Percentiles rank a stretch among this genome's conserved stretches.
phyloP scores from a whole-genome alignment of 140 eudicot genomes.

The Stevia rebaudiana region DNA sequence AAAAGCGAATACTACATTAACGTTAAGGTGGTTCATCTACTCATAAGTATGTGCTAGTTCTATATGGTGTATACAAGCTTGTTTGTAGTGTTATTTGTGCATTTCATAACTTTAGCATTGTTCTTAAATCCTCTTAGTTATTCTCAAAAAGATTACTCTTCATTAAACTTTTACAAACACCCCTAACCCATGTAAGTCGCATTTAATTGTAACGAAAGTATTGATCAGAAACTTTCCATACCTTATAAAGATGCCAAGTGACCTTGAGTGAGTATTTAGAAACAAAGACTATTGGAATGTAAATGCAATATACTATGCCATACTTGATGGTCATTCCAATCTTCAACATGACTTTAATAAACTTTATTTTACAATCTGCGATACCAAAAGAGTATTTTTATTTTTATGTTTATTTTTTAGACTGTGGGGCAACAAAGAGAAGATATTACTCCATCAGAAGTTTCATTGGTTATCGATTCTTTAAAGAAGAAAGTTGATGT shows the following conservation, averaged over 20 bases:
- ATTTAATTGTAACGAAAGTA: not conserved
- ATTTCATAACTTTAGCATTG: not conserved
- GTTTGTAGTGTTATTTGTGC: not conserved
- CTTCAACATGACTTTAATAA: not conserved
- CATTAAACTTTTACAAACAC: not conserved
- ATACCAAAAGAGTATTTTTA: constrained; percentile 19
- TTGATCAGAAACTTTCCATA: not conserved
- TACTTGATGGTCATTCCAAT: not conserved
- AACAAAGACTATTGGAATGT: not conserved
- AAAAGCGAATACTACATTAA: too few relatives aligned
- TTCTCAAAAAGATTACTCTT: not conserved
- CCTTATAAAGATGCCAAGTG: not conserved
- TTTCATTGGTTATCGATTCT: constrained; percentile 55
- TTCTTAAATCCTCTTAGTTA: not conserved
- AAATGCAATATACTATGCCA: not conserved
- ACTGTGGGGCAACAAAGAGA: constrained; percentile 30
- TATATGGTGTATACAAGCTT: not conserved
- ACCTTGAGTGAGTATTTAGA: not conserved
- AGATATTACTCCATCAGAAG: constrained; percentile 33
- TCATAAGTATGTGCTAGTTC: not conserved
- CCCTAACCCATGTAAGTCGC: not conserved
- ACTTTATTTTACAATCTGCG: not conserved
- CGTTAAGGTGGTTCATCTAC: too few relatives aligned
- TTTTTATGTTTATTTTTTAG: constrained; percentile 30
- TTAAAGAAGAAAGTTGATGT: constrained; percentile 64